Evolutionary conservation across 306 rosid species (phyloP), one percentile per base, ranked within the genome.

Genomic region (Heteromeles arbutifolia): DNA sequence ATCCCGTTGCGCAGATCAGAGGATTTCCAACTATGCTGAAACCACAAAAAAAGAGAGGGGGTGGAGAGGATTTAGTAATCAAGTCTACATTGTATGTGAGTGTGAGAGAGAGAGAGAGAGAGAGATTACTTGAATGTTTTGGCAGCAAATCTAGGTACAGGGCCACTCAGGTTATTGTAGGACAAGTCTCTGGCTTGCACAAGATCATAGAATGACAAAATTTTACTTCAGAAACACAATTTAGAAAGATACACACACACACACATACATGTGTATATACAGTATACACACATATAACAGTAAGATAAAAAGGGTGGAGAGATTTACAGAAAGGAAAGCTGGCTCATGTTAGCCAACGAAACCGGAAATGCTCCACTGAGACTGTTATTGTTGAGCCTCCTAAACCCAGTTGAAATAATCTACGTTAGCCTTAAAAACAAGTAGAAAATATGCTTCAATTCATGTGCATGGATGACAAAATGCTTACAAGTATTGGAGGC

Each of bases 371-470:
- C 82, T 76, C 91, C 99, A 34, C 86, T 79, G 76, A 95, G 89
- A 82, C 91, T 92, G 85, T 95, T 95, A 65, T 95, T 92, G 73
- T 92, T 95, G 65, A 95, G 93, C 89, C 99, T 89, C 98, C 99
- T 95, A 81, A 80, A 79, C 77, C 66, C 81, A 74, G 29, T 82
- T 72, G 12, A 64, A 75, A 78, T 1, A 63, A 45, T 72, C n/a
- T 67, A 59, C 28, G 74, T 79, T 58, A 85, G 75, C 70, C 80
- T 82, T 6, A 48, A 4, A 56, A 70, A 31, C 9, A 74, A 26
- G 45, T 11, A 29, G 32, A 58, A 4, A 62, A 5, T 1, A 32
- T 24, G 41, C 8, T 62, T 61, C 5, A 62, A 22, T 43, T 61
- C 69, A 74, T 28, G 29, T 19, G 9, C 9, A 43, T 18, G 37